These are phyloP conservation scores for Apiotrichum akiyoshidainum DNA, from an alignment of 1,284 basidiomycete species.

Conservation along the genomic window DNA sequence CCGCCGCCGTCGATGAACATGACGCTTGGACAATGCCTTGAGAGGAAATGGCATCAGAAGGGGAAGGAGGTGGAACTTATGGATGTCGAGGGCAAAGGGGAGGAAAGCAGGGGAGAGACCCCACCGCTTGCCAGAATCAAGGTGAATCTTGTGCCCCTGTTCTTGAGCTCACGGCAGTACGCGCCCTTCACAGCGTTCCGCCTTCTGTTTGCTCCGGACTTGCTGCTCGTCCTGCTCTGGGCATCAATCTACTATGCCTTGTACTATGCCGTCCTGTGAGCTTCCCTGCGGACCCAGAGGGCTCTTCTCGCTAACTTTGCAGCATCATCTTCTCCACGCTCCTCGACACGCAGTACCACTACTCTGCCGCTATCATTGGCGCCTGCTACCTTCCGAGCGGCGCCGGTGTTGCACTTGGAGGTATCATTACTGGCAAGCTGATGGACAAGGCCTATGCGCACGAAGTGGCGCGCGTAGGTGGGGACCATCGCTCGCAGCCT, in stretches of 20 bases:
- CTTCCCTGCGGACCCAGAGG: neutral
- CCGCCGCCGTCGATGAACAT: conserved; percentile 35
- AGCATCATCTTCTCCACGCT: conserved; percentile 40
- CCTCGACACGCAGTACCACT: conserved; percentile 31
- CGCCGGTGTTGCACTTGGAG: conserved; percentile 30
- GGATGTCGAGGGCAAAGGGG: conserved; percentile 9
- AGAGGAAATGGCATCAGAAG: conserved; percentile 18
- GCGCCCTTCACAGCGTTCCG: conserved; percentile 32
- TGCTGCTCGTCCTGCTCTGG: conserved; percentile 35
- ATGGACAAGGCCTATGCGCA: conserved; percentile 36
- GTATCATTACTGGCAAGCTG: conserved; percentile 31
- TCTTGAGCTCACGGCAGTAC: conserved; percentile 22
- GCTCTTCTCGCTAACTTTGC: neutral
- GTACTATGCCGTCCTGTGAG: conserved; percentile 39
- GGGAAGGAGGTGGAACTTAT: conserved; percentile 9
- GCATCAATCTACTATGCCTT: conserved; percentile 36
- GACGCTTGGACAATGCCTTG: conserved; percentile 25
- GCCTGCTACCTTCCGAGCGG: conserved; percentile 42
- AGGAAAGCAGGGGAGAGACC: conserved; percentile 13
- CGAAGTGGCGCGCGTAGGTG: conserved; percentile 33
- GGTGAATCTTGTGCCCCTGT: neutral
- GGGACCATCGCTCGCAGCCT: conserved; percentile 25
- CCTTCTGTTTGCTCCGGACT: conserved; percentile 35
- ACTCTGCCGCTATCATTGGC: conserved; percentile 37
- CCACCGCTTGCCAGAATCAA: no score